Evolutionary conservation across 208 protist species (phyloP).

Genomic region (Leishmania aethiopica): DNA sequence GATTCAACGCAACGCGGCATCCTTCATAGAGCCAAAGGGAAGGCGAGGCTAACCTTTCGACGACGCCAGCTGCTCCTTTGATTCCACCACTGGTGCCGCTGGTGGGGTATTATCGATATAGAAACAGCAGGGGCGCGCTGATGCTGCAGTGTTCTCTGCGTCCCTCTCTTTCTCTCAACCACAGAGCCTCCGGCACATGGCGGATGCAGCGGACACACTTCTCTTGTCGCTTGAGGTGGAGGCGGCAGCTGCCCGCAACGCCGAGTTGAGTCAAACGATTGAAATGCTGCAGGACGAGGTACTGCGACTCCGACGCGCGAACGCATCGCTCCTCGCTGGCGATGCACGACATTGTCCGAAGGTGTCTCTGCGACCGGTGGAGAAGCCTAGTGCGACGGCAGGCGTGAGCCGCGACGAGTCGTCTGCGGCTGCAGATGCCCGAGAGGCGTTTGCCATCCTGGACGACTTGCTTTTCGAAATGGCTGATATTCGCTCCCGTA

Average conservation of each 20-base stretch:
- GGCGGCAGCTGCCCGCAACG: conserved; percentile 74
- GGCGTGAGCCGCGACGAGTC: too few relatives aligned
- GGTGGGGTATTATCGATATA: neutral
- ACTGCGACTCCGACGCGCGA: conserved; percentile 2
- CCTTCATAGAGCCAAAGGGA: neutral
- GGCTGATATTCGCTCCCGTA: conserved; percentile 30
- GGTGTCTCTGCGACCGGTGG: neutral
- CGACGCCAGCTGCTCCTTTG: neutral
- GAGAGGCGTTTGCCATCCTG: conserved; percentile 23
- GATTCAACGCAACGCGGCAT: neutral
- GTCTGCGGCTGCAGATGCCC: conserved; percentile 6
- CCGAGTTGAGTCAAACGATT: conserved; percentile 51
- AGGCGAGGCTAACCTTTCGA: neutral
- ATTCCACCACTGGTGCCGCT: neutral
- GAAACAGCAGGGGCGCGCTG: neutral
- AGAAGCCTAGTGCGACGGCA: neutral
- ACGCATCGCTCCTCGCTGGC: neutral
- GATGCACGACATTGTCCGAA: neutral
- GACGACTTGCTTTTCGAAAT: conserved; percentile 37
- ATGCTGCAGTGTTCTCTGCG: neutral
- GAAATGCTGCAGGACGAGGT: conserved; percentile 41
- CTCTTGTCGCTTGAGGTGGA: conserved; percentile 71
- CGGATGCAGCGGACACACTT: conserved; percentile 43
- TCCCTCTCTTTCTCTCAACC: neutral
- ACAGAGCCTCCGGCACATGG: neutral